These are phyloP conservation scores for Sporothrix mexicana DNA, from an alignment of 2,329 filamentous ascomycete species.

Conservation along the genomic window DNA sequence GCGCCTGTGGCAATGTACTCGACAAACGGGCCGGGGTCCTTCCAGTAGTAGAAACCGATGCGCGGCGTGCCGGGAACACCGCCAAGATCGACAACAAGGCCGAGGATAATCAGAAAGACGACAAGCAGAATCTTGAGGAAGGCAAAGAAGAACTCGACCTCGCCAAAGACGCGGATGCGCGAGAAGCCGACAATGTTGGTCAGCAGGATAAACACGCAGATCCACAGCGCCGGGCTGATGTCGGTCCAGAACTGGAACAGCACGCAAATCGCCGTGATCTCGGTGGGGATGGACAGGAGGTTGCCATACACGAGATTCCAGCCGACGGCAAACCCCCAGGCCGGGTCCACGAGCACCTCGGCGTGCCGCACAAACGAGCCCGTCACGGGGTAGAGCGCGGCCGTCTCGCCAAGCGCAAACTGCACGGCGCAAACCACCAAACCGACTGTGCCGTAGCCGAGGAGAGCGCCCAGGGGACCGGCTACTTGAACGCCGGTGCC, in stretches of 20 bases:
- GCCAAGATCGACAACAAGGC: constrained; percentile 62
- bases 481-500: constrained; percentile 66
- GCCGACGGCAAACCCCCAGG: constrained; percentile 55
- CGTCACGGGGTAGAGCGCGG: constrained; percentile 76
- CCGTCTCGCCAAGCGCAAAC: constrained; percentile 73
- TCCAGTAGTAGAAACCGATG: constrained; percentile 59
- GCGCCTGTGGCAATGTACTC: constrained; percentile 54
- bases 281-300: constrained; percentile 52
- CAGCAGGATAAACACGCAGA: constrained; percentile 53
- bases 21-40: constrained; percentile 55
- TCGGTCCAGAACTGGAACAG: constrained; percentile 64
- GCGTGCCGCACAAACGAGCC: constrained; percentile 71
- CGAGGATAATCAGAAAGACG: constrained; percentile 61
- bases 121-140: constrained; percentile 66
- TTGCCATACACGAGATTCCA: constrained; percentile 60
- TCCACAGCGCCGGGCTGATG: constrained; percentile 55
- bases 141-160: constrained; percentile 67
- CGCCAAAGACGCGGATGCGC: constrained; percentile 63
- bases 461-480: constrained; percentile 69
- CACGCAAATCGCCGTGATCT: constrained; percentile 66
- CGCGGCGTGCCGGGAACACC: constrained; percentile 58
- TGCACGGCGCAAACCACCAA: constrained; percentile 78
- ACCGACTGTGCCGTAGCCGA: constrained; percentile 73
- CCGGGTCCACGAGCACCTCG: constrained; percentile 62
- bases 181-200: constrained; percentile 59